Percentiles rank a stretch among this genome's conserved stretches.
phyloP scores from a whole-genome alignment of 495 filamentous ascomycete genomes.

The Penicillium herquei region DNA sequence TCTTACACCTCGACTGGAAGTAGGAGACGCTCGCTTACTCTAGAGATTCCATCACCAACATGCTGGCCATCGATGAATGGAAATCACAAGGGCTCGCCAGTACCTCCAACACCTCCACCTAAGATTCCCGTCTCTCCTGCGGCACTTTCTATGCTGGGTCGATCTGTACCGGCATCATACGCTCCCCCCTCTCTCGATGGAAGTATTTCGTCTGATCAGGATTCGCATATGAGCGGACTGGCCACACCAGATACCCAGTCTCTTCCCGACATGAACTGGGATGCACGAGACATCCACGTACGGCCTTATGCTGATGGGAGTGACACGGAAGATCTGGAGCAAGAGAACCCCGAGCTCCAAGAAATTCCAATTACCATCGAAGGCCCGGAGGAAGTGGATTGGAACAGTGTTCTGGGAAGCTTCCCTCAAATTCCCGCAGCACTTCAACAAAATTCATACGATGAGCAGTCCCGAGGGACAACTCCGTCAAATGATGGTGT shows the following conservation, averaged over 20 bases:
- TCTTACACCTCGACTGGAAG: conserved; percentile 40
- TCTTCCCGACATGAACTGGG: conserved; percentile 49
- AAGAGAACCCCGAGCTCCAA: conserved; percentile 19
- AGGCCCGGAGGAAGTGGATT: conserved; percentile 33
- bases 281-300: conserved; percentile 35
- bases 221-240: conserved; percentile 74
- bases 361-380: conserved; percentile 39
- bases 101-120: conserved; percentile 72
- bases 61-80: conserved; percentile 57
- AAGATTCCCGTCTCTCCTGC: conserved; percentile 77
- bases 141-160: conserved; percentile 63
- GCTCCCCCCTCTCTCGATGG: conserved; percentile 87
- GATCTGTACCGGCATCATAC: conserved; percentile 67
- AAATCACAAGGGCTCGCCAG: conserved; percentile 57
- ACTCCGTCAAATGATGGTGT: conserved; percentile 60
- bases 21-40: conserved; percentile 57
- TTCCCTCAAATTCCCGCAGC: conserved; percentile 35
- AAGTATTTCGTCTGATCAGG: conserved; percentile 79
- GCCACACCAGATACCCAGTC: conserved; percentile 72
- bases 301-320: conserved; percentile 30
- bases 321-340: conserved; percentile 15
- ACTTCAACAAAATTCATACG: conserved; percentile 18
- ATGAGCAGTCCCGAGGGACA: conserved; percentile 29
- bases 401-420: conserved; percentile 37
- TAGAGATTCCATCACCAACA: conserved; percentile 70